These are phyloP conservation scores for Warburgia ugandensis DNA, from an alignment of 164 flowering plant genomes.

Conservation along the genomic window DNA sequence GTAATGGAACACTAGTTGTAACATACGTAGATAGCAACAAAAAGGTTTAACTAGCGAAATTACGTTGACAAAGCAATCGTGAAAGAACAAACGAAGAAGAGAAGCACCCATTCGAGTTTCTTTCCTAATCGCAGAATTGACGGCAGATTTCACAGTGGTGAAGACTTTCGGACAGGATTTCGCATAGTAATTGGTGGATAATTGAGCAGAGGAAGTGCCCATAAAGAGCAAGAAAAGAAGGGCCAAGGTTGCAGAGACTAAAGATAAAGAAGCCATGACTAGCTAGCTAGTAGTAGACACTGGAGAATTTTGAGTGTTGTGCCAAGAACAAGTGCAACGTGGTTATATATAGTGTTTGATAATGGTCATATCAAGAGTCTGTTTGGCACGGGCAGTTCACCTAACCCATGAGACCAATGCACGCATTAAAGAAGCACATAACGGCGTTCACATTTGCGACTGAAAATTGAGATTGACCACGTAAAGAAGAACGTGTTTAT, in stretches of 20 bases:
- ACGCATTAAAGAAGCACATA: not conserved
- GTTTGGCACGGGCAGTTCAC: conserved; percentile 4
- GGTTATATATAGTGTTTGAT: not conserved
- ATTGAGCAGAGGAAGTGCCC: not conserved
- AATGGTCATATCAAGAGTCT: not conserved
- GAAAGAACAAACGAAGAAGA: conserved; percentile 23
- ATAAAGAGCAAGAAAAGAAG: conserved; percentile 1
- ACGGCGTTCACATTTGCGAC: not conserved
- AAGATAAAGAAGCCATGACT: not conserved
- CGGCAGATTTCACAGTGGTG: conserved; percentile 16
- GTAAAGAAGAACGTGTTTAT: too few relatives aligned
- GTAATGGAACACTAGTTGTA: not conserved
- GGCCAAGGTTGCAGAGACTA: not conserved
- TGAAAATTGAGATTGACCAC: not conserved
- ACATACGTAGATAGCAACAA: not conserved
- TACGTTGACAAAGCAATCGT: conserved; percentile 29
- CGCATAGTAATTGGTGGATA: conserved; percentile 1
- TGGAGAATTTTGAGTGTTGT: too few relatives aligned
- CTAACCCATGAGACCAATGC: not conserved
- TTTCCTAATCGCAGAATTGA: conserved; percentile 17
- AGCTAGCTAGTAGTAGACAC: not conserved
- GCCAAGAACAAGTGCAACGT: too few relatives aligned
- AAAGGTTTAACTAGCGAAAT: not conserved
- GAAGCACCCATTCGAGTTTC: conserved; percentile 26
- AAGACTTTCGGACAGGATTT: conserved; percentile 16